Evolutionary conservation across 257 asterid genomes (phyloP), one percentile per base, ranked within the genome.

Genomic region (Sherardia arvensis): DNA sequence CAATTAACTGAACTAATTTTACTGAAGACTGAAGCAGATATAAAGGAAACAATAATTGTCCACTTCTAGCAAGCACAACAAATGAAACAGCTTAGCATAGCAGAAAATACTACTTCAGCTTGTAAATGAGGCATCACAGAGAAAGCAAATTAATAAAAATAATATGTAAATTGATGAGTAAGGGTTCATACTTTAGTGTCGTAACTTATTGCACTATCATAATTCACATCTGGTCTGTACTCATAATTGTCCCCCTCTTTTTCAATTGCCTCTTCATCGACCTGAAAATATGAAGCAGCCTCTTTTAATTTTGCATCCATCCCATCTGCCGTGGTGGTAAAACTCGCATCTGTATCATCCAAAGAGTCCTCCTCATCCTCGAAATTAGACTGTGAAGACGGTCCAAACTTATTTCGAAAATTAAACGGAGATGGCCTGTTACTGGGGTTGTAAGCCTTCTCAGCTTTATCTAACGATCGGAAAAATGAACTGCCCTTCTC

Each of bases 201-300:
- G 27, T 87, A 87, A 33, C 89, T 77, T 83, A n/a, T n/a, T 67
- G 74, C 60, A 88, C 90, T 1, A 54, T 59, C 73, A 84, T 80
- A 71, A 78, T 84, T 48, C 59, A 77, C 72, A 80, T 93, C 96
- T 5, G 91, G 84, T 78, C 99, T 83, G 78, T 72, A 93, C 65
- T 81, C 53, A 73, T 85, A 90, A 76, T 81, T 81, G 0, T 87
- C 86, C 34, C 54, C 86, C 34, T 57, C 86, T 25, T 54, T 73
- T 7, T 70, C 21, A 27, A 87, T 76, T 83, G 87, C 99, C 1
- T 69, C 82, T 0, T 80, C 79, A 64, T 84, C 95, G 55, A 66
- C 77, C 71, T 80, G 86, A 72, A 87, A 93, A 72, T 81, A 85
- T 23, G 73, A 57, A 1, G 96, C 97, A 0, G 94, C 94, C 68